These are phyloP conservation scores for Fusarium papillatum DNA, from an alignment of 2,329 filamentous ascomycete species.

Conservation along the genomic window DNA sequence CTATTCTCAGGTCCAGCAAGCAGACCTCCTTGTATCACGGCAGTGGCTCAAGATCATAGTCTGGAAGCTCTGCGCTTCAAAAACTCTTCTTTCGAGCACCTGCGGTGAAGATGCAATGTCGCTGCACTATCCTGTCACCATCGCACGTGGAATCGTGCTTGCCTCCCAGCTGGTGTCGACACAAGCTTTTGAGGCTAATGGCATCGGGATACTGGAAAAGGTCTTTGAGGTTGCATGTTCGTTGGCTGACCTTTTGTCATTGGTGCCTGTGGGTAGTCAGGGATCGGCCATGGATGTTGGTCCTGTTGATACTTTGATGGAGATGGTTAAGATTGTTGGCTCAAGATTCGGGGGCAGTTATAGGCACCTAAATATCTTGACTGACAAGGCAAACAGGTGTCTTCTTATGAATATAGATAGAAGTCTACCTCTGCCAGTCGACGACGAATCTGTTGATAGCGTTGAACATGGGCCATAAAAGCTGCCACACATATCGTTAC, in stretches of 20 bases:
- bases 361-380: neutral
- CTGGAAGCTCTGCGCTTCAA: conserved; percentile 45
- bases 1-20: conserved; percentile 36
- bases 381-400: neutral
- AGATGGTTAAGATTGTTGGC: neutral
- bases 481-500: too few species aligned
- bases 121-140: conserved; percentile 39
- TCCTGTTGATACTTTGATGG: neutral
- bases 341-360: neutral
- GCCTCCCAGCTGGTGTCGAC: conserved; percentile 29
- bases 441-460: neutral
- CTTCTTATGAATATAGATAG: neutral
- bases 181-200: conserved; percentile 48
- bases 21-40: conserved; percentile 42
- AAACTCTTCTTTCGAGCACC: conserved; percentile 23
- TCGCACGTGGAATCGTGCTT: conserved; percentile 45
- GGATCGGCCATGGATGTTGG: neutral
- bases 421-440: neutral
- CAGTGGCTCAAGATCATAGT: conserved; percentile 46
- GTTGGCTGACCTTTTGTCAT: conserved; percentile 39
- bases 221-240: conserved; percentile 51
- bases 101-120: conserved; percentile 43
- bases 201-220: conserved; percentile 50
- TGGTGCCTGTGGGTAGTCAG: neutral
- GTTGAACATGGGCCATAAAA: too few species aligned